phyloP scores from a whole-genome alignment of 1,139 yeast species.

The Saccharomyces hybrid region DNA sequence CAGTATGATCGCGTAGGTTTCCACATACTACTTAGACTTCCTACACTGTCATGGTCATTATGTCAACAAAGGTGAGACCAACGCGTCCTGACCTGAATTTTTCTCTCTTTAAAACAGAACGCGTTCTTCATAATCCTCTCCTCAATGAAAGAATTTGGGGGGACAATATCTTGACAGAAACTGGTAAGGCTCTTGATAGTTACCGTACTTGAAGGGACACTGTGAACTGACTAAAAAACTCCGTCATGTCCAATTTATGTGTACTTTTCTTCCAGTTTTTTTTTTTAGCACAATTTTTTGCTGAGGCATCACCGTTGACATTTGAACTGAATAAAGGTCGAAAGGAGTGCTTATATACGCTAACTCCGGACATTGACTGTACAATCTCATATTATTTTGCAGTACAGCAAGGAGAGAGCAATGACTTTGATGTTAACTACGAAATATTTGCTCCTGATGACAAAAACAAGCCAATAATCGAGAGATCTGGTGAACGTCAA shows the following conservation, averaged over 20 bases:
- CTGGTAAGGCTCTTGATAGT: neutral
- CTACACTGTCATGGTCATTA: neutral
- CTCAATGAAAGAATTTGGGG: neutral
- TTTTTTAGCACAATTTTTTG: neutral
- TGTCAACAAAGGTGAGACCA: neutral
- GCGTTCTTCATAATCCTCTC: neutral
- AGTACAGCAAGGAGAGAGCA: conserved; percentile 80
- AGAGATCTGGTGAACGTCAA: conserved; percentile 65
- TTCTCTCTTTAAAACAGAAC: neutral
- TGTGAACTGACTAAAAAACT: neutral
- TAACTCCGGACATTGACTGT: conserved; percentile 57
- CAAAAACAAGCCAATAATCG: conserved; percentile 40
- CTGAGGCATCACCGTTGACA: conserved; percentile 48
- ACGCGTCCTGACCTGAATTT: neutral
- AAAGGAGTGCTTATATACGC: conserved; percentile 67
- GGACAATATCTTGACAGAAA: neutral
- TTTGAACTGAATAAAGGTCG: conserved; percentile 74
- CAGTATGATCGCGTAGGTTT: neutral
- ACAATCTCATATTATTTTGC: conserved; percentile 80
- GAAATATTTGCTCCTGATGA: conserved; percentile 63
- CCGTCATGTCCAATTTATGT: neutral
- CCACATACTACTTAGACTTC: neutral
- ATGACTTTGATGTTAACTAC: conserved; percentile 69
- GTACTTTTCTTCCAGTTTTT: neutral
- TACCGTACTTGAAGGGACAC: neutral